phyloP scores from a whole-genome alignment of 306 rosid species.

The Cucurbita argyrosperma region DNA sequence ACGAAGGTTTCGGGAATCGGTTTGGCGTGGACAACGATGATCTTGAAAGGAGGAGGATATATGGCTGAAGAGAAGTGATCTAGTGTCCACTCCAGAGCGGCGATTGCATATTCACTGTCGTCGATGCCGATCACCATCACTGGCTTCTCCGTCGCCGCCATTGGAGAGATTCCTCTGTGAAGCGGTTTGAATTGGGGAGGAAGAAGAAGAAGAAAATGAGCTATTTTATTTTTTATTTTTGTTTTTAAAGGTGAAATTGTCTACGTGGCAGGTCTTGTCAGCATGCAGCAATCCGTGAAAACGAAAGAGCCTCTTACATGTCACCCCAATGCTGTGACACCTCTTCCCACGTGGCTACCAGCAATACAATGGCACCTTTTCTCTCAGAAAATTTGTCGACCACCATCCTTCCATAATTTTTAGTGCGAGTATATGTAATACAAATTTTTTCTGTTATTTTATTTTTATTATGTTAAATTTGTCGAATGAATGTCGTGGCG shows the following conservation, averaged over 20 bases:
- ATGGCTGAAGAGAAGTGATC: not conserved
- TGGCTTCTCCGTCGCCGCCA: constrained; percentile 17
- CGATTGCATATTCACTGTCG: constrained; percentile 24
- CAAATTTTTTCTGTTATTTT: too few relatives aligned
- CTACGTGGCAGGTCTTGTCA: not conserved
- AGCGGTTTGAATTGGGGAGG: not conserved
- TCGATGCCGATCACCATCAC: constrained; percentile 34
- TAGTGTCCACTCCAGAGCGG: constrained; percentile 41
- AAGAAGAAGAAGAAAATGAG: not conserved
- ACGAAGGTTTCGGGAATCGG: constrained; percentile 27
- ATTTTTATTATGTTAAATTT: too few relatives aligned
- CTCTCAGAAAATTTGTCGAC: too few relatives aligned
- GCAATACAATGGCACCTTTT: too few relatives aligned
- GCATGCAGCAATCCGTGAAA: not conserved
- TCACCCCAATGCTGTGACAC: not conserved
- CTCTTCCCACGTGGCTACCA: not conserved
- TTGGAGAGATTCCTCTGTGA: not conserved
- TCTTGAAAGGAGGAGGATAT: constrained; percentile 18
- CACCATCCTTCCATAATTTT: too few relatives aligned
- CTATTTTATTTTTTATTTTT: not conserved
- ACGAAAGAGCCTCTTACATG: not conserved
- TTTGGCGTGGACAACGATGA: constrained; percentile 47
- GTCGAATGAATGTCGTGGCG: too few relatives aligned
- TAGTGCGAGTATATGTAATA: too few relatives aligned
- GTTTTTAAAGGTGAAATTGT: not conserved